Conservation (phyloP, 768 basidiomycete species). For the Sarcodon aspratus region DNA sequence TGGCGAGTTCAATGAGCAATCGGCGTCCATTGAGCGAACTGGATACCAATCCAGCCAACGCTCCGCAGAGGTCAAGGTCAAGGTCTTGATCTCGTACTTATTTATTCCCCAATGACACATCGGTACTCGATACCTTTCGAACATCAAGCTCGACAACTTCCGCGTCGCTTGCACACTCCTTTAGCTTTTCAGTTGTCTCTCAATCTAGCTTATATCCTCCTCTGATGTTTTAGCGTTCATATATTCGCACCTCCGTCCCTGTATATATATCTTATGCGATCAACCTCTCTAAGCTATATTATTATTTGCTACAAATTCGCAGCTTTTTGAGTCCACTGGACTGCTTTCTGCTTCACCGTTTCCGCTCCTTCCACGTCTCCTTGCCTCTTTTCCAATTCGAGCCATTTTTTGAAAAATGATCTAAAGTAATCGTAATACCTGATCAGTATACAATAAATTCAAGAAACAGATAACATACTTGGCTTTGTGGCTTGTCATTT, state of each 20-base stretch:
- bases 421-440: slow-evolving; percentile 24
- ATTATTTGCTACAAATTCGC: slow-evolving; percentile 25
- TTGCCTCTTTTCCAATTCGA: slow-evolving; percentile 73
- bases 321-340: slow-evolving; percentile 81
- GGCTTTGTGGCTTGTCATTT: slow-evolving; percentile 92
- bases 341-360: slow-evolving; percentile 76
- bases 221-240: slow-evolving; percentile 5
- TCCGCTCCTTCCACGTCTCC: slow-evolving; percentile 81
- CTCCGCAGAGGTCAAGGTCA: slow-evolving; percentile 51
- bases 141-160: slow-evolving; percentile 7
- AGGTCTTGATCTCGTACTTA: slow-evolving; percentile 26
- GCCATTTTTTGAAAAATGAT: slow-evolving; percentile 97
- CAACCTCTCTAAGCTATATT: not conserved
- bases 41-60: slow-evolving; percentile 38
- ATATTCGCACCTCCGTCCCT: slow-evolving; percentile 7
- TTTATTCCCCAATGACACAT: slow-evolving; percentile 12
- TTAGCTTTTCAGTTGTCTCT: slow-evolving; percentile 11
- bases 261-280: slow-evolving; percentile 12
- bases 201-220: slow-evolving; percentile 6
- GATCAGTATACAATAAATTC: not conserved
- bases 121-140: slow-evolving; percentile 19
- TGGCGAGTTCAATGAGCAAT: slow-evolving; percentile 68
- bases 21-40: slow-evolving; percentile 65
- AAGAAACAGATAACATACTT: slow-evolving; percentile 50
- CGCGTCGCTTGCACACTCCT: slow-evolving; percentile 1